These are phyloP conservation scores for Penicillium goetzii DNA, from an alignment of 495 filamentous ascomycete species.

Conservation along the genomic window DNA sequence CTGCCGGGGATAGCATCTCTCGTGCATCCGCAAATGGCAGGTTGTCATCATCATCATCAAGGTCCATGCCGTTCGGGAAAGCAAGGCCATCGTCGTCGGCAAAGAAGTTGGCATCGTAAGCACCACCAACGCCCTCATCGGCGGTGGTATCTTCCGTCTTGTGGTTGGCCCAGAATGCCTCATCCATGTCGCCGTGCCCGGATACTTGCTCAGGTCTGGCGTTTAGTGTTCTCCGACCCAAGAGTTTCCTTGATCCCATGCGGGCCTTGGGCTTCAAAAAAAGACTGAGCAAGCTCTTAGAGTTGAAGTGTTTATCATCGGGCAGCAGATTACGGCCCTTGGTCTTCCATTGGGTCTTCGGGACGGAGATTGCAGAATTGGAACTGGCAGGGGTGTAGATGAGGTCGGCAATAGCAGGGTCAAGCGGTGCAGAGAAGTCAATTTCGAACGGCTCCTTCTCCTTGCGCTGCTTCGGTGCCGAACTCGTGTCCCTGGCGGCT, in stretches of 20 bases:
- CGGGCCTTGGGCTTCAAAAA: conserved; percentile 94
- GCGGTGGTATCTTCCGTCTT: conserved; percentile 58
- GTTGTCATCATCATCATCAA: conserved; percentile 77
- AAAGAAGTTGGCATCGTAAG: conserved; percentile 98
- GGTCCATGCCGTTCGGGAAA: conserved; percentile 64
- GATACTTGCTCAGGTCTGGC: conserved; percentile 55
- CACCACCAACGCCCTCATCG: conserved; percentile 58
- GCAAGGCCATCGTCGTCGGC: conserved; percentile 91
- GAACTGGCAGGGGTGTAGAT: conserved; percentile 82
- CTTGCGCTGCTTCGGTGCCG: conserved; percentile 66
- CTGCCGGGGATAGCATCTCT: conserved; percentile 83
- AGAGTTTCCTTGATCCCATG: conserved; percentile 61
- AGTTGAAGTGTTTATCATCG: conserved; percentile 98
- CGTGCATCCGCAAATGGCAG: conserved; percentile 87
- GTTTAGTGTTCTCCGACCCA: conserved; percentile 44
- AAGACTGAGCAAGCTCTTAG: conserved; percentile 79
- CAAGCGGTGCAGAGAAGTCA: conserved; percentile 78
- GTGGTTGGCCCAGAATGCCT: conserved; percentile 92
- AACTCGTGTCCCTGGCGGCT: conserved; percentile 60
- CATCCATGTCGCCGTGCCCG: conserved; percentile 75
- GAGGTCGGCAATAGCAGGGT: conserved; percentile 69
- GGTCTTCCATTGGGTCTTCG: conserved; percentile 93
- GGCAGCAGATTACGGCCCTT: conserved; percentile 91
- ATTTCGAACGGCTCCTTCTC: conserved; percentile 97
- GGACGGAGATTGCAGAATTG: conserved; percentile 79